Base-by-base conservation (phyloP, 2,329 filamentous ascomycete genomes). In the Zymoseptoria pseudotritici region DNA sequence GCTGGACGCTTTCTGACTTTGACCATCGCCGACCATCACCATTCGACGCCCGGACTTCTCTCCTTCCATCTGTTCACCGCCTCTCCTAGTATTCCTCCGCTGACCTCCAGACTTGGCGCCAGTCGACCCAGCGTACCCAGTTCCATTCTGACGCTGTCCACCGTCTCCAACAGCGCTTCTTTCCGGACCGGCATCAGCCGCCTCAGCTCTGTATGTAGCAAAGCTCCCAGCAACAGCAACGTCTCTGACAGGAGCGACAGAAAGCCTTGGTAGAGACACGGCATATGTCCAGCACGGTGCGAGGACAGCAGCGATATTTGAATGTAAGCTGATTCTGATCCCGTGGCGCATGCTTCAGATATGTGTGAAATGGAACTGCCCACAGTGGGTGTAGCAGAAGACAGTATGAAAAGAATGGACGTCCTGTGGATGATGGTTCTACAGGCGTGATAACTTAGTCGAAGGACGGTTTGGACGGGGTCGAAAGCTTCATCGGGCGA, bases 351-450 rank as follows among this genome's bases (percentile, higher is more conserved):
- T 69, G 87, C 89, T 46, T n/a, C 36, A n/a, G 36, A 46, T 2
- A 46, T 46, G 36, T 46, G 36, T n/a, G 17, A 46, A 46, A 17
- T 6, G 17, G 36, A 13, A 55, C 91, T 88, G 65, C 87, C 83
- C 55, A 93, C 89, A 10, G 83, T 81, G 10, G 84, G 85, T 65
- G 85, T 85, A 68, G 91, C 88, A 62, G 92, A 90, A 69, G 91
- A 86, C 21, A 94, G 75, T 1, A 92, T 89, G 10, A 88, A 88
- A 60, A 91, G 78, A 62, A 93, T 89, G 72, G 93, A 93, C 0
- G 90, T 90, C 26, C 90, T 83, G 76, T 91, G 93, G 65, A 94
- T 93, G 68, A 93, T 92, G 24, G 89, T 93, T 59, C 89, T 86
- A 73, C 90, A 94, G 50, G 90, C 90, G 72, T 90, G 92, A 76